These are phyloP conservation scores for Vigna unguiculata DNA, from an alignment of 306 rosid genomes.

Conservation along the genomic window DNA sequence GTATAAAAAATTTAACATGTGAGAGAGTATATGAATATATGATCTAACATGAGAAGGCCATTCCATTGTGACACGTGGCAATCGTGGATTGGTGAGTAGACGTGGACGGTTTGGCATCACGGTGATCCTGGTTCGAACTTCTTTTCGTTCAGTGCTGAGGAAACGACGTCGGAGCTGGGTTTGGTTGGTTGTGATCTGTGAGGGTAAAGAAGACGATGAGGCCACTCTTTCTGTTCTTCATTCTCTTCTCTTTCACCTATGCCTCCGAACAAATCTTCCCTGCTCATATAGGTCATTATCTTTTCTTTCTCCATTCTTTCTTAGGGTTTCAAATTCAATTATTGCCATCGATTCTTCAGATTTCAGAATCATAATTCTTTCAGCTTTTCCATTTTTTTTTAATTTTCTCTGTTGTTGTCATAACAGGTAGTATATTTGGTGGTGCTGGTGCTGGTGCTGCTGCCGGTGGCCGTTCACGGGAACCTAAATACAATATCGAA, in stretches of 20 bases:
- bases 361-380: background rate
- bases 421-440: conserved; percentile 69
- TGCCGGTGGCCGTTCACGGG: conserved; percentile 60
- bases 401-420: background rate
- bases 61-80: conserved; percentile 2
- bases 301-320: background rate
- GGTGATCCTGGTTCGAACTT: background rate
- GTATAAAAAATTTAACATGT: too few relatives aligned
- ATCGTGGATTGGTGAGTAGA: conserved; percentile 21
- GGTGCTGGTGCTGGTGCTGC: conserved; percentile 42
- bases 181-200: background rate
- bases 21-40: too few relatives aligned
- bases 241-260: conserved; percentile 46
- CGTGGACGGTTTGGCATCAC: conserved; percentile 3
- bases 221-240: conserved; percentile 43
- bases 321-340: background rate
- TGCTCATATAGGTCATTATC: conserved; percentile 59
- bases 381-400: background rate
- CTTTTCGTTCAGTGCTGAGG: too few relatives aligned
- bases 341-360: background rate
- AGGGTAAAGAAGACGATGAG: conserved; percentile 50
- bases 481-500: conserved; percentile 87
- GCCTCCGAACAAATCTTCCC: conserved; percentile 70
- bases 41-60: too few relatives aligned
- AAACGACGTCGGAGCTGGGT: background rate